phyloP scores from a whole-genome alignment of 2,329 filamentous ascomycete species.

The Samsoniella hepiali region DNA sequence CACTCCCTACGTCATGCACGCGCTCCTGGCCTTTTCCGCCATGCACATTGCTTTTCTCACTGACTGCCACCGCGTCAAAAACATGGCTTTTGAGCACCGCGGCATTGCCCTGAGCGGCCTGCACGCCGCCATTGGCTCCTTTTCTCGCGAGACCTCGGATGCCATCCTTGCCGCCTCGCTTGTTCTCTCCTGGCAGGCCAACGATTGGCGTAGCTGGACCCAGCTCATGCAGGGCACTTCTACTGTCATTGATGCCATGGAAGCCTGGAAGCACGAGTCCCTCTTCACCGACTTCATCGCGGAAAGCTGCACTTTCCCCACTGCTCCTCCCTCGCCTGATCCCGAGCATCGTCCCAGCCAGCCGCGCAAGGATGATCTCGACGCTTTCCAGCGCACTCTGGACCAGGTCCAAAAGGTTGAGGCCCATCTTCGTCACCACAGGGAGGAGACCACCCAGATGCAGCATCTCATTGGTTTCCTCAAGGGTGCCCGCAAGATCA shows the following conservation, averaged over 20 bases:
- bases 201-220: slow-evolving; percentile 93
- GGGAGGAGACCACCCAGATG: slow-evolving; percentile 66
- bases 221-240: slow-evolving; percentile 89
- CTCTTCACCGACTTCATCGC: slow-evolving; percentile 79
- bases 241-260: slow-evolving; percentile 88
- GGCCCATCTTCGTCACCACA: slow-evolving; percentile 63
- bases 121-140: slow-evolving; percentile 80
- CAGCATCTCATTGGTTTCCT: slow-evolving; percentile 70
- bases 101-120: slow-evolving; percentile 82
- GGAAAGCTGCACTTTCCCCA: slow-evolving; percentile 71
- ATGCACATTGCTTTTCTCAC: slow-evolving; percentile 90
- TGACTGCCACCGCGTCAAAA: slow-evolving; percentile 77
- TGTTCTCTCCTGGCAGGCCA: slow-evolving; percentile 91
- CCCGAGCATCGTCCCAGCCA: slow-evolving; percentile 60
- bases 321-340: slow-evolving; percentile 60
- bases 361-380: slow-evolving; percentile 67
- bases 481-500: slow-evolving; percentile 67
- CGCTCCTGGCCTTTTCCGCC: slow-evolving; percentile 88
- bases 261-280: slow-evolving; percentile 85
- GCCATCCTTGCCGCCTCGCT: slow-evolving; percentile 88
- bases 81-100: slow-evolving; percentile 85
- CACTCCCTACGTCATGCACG: slow-evolving; percentile 89
- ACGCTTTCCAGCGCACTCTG: slow-evolving; percentile 64
- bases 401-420: slow-evolving; percentile 67
- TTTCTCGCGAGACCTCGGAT: slow-evolving; percentile 84